Conservation (phyloP, 768 basidiomycete species). For the Leccinum olivaceopallidum region DNA sequence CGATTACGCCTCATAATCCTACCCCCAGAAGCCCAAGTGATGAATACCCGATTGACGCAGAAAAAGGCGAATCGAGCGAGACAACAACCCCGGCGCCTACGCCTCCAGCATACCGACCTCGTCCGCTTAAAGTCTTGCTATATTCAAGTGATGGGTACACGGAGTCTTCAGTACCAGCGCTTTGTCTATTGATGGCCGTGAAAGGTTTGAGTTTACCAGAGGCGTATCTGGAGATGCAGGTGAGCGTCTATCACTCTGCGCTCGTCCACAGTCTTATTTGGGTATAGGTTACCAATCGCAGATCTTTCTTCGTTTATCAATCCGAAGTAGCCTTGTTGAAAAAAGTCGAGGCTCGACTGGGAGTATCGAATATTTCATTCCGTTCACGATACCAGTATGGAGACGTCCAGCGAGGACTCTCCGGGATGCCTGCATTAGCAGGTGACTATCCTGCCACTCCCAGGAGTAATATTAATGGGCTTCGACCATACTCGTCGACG, state of each 20-base stretch:
- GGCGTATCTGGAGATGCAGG: constrained; percentile 90
- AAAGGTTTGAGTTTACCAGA: constrained; percentile 72
- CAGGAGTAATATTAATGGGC: constrained; percentile 14
- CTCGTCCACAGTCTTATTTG: constrained; percentile 4
- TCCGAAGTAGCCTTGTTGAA: constrained; percentile 67
- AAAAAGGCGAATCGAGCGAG: constrained; percentile 17
- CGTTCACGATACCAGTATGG: constrained; percentile 27
- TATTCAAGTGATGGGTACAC: constrained; percentile 92
- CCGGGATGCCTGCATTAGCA: constrained; percentile 6
- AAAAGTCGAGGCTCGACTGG: constrained; percentile 60
- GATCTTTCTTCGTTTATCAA: constrained; percentile 93
- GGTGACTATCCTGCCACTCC: constrained; percentile 10
- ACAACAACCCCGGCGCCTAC: constrained; percentile 6
- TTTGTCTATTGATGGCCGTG: constrained; percentile 83
- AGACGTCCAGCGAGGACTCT: constrained; percentile 24
- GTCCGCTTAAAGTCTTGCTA: constrained; percentile 73
- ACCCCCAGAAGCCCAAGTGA: constrained; percentile 3
- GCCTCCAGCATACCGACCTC: constrained; percentile 41
- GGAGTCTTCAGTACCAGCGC: constrained; percentile 85
- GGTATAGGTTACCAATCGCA: constrained; percentile 54
- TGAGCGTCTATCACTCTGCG: constrained; percentile 11
- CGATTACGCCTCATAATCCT: constrained; percentile 15
- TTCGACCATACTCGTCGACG: constrained; percentile 25
- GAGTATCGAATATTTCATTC: constrained; percentile 21
- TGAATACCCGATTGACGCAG: constrained; percentile 17